Conservation (phyloP, 768 basidiomycete genomes). For the Crassisporium funariophilum region DNA sequence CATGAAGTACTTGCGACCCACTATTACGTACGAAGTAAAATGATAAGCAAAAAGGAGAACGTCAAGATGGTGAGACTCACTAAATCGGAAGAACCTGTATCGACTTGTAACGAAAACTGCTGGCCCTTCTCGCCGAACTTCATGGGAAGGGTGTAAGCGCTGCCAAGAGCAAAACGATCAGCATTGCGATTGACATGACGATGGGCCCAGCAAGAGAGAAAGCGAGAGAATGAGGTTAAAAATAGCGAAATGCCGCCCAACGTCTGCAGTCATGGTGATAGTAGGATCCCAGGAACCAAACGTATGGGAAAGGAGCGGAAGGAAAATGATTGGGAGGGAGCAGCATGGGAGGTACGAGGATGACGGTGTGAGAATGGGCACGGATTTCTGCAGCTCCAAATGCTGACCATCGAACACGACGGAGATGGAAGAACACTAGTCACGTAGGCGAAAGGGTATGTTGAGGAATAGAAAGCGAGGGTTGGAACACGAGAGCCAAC, state of each 20-base stretch:
- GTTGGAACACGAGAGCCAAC: too few species aligned
- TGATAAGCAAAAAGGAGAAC: background rate
- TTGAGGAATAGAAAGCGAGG: too few species aligned
- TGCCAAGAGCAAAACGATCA: constrained; percentile 23
- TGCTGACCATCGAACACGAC: background rate
- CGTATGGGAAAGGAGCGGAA: too few species aligned
- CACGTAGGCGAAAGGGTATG: too few species aligned
- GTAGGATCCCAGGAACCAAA: too few species aligned
- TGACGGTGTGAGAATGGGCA: too few species aligned
- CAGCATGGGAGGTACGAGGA: too few species aligned
- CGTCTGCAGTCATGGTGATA: too few species aligned
- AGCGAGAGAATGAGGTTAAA: constrained; percentile 1
- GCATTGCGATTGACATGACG: too few species aligned
- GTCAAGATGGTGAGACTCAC: constrained; percentile 39
- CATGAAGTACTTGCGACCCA: constrained; percentile 78
- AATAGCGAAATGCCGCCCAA: background rate
- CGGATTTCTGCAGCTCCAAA: too few species aligned
- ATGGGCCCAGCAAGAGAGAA: background rate
- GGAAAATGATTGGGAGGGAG: too few species aligned
- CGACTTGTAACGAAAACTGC: constrained; percentile 67
- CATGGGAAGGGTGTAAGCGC: constrained; percentile 67
- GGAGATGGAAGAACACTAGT: too few species aligned
- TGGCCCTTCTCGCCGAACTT: constrained; percentile 51
- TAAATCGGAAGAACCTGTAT: constrained; percentile 82
- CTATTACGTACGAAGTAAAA: constrained; percentile 34